Evolutionary conservation across 225 moss, liverwort and hornwort species (phyloP).

Genomic region (Antitrichia curtipendula): DNA sequence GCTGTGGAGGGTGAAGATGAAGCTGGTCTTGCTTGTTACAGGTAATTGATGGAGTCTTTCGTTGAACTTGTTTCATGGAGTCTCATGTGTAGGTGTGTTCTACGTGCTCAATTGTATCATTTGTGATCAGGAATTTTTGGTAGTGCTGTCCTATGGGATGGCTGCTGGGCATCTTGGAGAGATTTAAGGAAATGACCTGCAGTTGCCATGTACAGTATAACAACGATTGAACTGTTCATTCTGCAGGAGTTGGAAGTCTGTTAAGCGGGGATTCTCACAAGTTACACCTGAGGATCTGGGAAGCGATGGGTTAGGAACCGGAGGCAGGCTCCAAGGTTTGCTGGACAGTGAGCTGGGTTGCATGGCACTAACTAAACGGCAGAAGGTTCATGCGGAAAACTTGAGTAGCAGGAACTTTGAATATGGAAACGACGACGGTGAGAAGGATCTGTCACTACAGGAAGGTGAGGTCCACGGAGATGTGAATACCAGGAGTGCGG

Average conservation of each 20-base stretch:
- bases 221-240: background rate
- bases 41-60: background rate
- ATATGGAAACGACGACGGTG: constrained; percentile 6
- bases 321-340: constrained; percentile 21
- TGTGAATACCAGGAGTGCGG: constrained; percentile 17
- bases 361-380: constrained; percentile 54
- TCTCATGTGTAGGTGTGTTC: background rate
- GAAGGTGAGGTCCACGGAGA: constrained; percentile 35
- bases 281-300: constrained; percentile 26
- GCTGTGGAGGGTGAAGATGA: constrained; percentile 30
- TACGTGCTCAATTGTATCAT: background rate
- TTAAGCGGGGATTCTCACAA: constrained; percentile 53
- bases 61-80: background rate
- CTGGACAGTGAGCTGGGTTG: constrained; percentile 37
- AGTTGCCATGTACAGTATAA: background rate
- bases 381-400: constrained; percentile 51
- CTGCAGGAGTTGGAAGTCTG: constrained; percentile 61
- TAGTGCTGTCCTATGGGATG: background rate
- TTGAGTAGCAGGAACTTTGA: constrained; percentile 13
- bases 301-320: constrained; percentile 16
- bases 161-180: background rate
- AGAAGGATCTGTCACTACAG: constrained; percentile 6
- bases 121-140: background rate
- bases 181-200: background rate
- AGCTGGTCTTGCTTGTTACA: constrained; percentile 20